Evolutionary conservation across 2,329 filamentous ascomycete species (phyloP), one percentile per base, ranked within the genome.

Genomic region (Penicillium brevicompactum): DNA sequence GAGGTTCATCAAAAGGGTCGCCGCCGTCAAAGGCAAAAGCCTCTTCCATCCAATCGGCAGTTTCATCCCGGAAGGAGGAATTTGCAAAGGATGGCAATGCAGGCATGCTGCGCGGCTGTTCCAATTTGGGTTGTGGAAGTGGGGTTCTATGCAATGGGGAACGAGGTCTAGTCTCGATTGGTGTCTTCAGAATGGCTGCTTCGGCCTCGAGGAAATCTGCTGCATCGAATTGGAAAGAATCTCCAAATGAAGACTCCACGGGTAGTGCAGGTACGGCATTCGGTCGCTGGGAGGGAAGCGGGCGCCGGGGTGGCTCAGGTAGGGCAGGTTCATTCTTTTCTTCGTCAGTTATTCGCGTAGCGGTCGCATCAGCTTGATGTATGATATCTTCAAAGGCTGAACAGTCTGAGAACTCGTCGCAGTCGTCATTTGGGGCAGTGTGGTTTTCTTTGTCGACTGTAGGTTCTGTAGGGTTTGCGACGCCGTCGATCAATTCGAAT

Each of bases 31-130:
- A 56, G 4, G 61, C 41, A 31, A 62, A 65, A 30, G 57, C 53
- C 24, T 64, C 62, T 51, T 66, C 63, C 30, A 66, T 54, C 30
- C 69, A 63, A 16, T 67, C 57, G 2, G 71, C 69, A 6, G 71
- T 74, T 13, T 74, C 71, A 11, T 74, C 71, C 38, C 64, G 63
- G 44, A 74, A 74, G 4, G 71, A 73, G 5, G 71, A 73, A 13
- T 67, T 63, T 37, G 51, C 54, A 21, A 59, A 49, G 21, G 62
- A 22, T 18, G 53, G 37, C 2, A 58, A 38, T 30, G 46, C 34
- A 11, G 42, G 42, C 11, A 49, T 49, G 16, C 13, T 46, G 40
- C 31, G 48, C 32, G 31, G 47, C 34, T 44, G 46, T 42, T 16
- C 40, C 16, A 49, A 49, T 27, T 6, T 6, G 42, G 49, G 43